A percentile compares a stretch with the other conserved stretches of the same genome.
Evolutionary conservation across 768 basidiomycete genomes (phyloP).

Genomic region (Hirschioporus abietinus): DNA sequence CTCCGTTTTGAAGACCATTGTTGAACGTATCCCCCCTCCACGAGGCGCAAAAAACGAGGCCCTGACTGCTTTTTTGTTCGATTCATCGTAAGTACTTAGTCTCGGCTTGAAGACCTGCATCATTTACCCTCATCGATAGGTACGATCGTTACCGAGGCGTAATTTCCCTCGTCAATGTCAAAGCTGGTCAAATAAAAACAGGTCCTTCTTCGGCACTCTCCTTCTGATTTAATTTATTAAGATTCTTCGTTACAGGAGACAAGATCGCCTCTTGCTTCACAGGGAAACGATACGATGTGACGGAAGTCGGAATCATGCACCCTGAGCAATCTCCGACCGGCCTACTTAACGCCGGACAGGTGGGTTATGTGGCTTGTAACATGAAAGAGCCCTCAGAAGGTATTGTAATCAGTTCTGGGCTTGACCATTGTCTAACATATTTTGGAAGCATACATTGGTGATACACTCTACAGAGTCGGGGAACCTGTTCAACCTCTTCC

Average conservation of each 20-base stretch:
- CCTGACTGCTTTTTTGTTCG: conserved; percentile 86
- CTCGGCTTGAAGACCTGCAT: conserved; percentile 9
- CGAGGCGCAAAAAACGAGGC: conserved; percentile 43
- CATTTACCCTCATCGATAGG: conserved; percentile 32
- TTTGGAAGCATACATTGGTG: conserved; percentile 79
- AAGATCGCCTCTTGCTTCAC: conserved; percentile 83
- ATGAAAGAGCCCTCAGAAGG: conserved; percentile 98
- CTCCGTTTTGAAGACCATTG: conserved; percentile 69
- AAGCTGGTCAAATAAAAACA: conserved; percentile 44
- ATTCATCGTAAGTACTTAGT: conserved; percentile 65
- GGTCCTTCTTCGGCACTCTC: conserved; percentile 19
- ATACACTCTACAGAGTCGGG: conserved; percentile 80
- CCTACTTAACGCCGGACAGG: conserved; percentile 70
- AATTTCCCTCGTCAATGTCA: conserved; percentile 82
- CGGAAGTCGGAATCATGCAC: conserved; percentile 83
- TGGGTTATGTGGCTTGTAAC: conserved; percentile 88
- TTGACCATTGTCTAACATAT: conserved; percentile 7
- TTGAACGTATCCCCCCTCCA: conserved; percentile 84
- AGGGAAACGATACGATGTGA: conserved; percentile 83
- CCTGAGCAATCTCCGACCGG: conserved; percentile 80
- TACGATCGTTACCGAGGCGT: conserved; percentile 97
- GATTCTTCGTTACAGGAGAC: conserved; percentile 54
- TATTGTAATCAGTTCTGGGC: conserved; percentile 22
- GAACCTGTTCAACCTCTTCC: conserved; percentile 76
- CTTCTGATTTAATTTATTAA: conserved; percentile 42